Evolutionary conservation across 768 basidiomycete species (phyloP).

Genomic region (Tricholoma hemisulphureum): DNA sequence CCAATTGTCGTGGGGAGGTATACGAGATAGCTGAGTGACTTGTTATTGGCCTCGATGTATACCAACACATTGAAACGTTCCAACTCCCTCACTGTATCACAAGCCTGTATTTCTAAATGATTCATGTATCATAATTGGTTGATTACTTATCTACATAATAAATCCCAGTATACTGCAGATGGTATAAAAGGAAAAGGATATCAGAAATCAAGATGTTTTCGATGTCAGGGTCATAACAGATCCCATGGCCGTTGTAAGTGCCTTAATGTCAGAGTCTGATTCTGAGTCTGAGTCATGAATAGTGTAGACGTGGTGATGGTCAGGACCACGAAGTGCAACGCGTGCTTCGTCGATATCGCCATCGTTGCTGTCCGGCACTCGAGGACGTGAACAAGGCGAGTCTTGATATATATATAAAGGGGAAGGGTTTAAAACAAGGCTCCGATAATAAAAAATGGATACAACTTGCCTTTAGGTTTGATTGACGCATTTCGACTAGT

Average conservation of each 20-base stretch:
- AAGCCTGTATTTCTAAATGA: neutral
- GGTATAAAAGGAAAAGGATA: neutral
- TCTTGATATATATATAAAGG: conserved; percentile 22
- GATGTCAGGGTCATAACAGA: conserved; percentile 15
- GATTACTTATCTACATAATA: neutral
- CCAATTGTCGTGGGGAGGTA: conserved; percentile 36
- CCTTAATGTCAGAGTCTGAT: conserved; percentile 34
- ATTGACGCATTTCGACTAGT: conserved; percentile 44
- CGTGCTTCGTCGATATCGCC: neutral
- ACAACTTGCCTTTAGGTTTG: conserved; percentile 42
- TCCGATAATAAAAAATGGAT: neutral
- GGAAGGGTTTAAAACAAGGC: neutral
- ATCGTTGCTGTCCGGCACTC: neutral
- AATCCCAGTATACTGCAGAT: neutral
- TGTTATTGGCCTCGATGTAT: no score
- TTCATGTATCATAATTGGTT: neutral
- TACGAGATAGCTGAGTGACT: neutral
- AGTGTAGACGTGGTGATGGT: conserved; percentile 4
- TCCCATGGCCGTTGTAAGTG: conserved; percentile 27
- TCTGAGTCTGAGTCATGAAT: conserved; percentile 23
- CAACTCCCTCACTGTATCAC: no score
- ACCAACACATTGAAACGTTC: no score
- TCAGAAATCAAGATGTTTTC: neutral
- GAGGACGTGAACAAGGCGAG: conserved; percentile 30
- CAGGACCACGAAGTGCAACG: neutral